Evolutionary conservation across 345 rosid species (phyloP).

Genomic region (Conringia planisiliqua): DNA sequence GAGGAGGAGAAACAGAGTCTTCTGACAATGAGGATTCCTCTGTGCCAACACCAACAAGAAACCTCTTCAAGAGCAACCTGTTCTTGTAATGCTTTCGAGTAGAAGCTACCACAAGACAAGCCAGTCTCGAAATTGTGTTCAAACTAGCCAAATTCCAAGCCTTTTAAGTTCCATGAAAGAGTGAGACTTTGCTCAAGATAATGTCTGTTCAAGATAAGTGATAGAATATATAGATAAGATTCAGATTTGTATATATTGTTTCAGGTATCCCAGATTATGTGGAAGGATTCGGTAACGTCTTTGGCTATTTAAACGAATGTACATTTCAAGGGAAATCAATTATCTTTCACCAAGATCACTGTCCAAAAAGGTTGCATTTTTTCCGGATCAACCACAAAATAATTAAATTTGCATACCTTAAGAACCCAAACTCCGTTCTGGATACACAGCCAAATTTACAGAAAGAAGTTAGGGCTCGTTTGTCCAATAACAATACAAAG

Average conservation of each 20-base stretch:
- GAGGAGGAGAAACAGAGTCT: constrained; percentile 42
- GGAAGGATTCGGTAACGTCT: too few species aligned
- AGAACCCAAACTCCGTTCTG: constrained; percentile 11
- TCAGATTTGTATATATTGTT: too few species aligned
- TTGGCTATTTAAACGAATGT: too few species aligned
- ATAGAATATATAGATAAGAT: too few species aligned
- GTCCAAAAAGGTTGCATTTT: not conserved
- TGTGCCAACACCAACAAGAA: constrained; percentile 38
- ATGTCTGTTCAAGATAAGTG: constrained; percentile 38
- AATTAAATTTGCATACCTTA: constrained; percentile 4
- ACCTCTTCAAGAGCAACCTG: constrained; percentile 38
- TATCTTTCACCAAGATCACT: too few species aligned
- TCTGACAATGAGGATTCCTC: constrained; percentile 45
- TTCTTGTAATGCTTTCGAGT: constrained; percentile 31
- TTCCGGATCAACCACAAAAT: not conserved
- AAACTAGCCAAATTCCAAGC: constrained; percentile 28
- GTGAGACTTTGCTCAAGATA: constrained; percentile 41
- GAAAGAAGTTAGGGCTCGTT: not conserved
- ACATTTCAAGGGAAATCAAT: too few species aligned
- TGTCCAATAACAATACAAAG: not conserved
- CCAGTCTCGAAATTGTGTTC: constrained; percentile 21
- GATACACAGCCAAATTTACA: constrained; percentile 1
- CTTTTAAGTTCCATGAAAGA: constrained; percentile 40
- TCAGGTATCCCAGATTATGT: too few species aligned
- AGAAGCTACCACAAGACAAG: constrained; percentile 25